These are phyloP conservation scores for Colletotrichum truncatum DNA, from an alignment of 2,329 filamentous ascomycete species.

Conservation along the genomic window DNA sequence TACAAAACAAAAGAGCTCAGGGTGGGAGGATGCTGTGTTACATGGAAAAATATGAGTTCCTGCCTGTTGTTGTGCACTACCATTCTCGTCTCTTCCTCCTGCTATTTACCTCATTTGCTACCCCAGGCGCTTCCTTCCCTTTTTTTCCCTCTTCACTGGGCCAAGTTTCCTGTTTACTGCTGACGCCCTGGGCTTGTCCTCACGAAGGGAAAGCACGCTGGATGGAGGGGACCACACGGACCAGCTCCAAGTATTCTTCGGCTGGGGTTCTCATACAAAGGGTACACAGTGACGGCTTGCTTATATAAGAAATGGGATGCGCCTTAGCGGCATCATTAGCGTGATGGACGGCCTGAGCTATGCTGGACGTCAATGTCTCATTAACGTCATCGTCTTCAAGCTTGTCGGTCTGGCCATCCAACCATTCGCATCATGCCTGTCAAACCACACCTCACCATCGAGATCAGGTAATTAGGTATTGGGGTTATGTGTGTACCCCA, in stretches of 20 bases:
- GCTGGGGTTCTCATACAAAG: not conserved
- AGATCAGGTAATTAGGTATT: not conserved
- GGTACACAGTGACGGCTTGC: not conserved
- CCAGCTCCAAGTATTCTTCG: not conserved
- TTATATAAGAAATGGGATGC: conserved; percentile 10
- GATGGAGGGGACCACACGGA: not conserved
- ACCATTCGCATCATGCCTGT: not conserved
- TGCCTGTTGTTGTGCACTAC: not conserved
- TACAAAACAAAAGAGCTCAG: too few relatives aligned
- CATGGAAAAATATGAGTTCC: not conserved
- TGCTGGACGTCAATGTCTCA: conserved; percentile 22
- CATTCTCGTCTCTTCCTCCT: not conserved
- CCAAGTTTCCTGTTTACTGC: conserved; percentile 6
- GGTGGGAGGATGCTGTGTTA: not conserved
- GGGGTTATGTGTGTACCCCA: not conserved
- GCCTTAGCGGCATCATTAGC: conserved; percentile 2
- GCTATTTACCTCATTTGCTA: not conserved
- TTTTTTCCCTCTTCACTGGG: not conserved
- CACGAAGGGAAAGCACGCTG: too few relatives aligned
- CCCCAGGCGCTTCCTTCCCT: not conserved
- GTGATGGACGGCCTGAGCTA: not conserved
- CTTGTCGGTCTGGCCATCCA: not conserved
- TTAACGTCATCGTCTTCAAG: conserved; percentile 26
- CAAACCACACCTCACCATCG: not conserved
- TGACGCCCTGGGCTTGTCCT: not conserved